Evolutionary conservation across 805 yeast genomes (phyloP), one percentile per base, ranked within the genome.

Genomic region (Metschnikowia lachancei): DNA sequence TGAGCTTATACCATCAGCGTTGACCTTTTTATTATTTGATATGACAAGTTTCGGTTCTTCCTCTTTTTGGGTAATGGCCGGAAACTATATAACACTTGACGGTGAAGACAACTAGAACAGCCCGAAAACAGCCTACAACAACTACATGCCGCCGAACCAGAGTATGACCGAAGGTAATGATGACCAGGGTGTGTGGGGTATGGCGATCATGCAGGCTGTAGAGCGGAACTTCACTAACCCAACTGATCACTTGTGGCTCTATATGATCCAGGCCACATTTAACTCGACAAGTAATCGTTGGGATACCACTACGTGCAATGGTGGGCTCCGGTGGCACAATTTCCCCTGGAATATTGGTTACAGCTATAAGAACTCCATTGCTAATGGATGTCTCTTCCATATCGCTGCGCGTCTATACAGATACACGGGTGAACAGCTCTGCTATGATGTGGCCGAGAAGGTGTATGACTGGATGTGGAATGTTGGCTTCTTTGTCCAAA

Each of bases 151-250:
- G 8, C 52, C 65, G n/a, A 74, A 74, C 52, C 77, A 71, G 55
- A 65, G 76, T 12, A 59, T 73, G 63, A 65, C 73, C 17, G 78
- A 74, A 53, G 78, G 78, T 52, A 74, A 74, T 53, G 78, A 74
- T 65, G 78, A 74, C 61, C 78, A 74, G 59, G 78, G 77, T 44
- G 76, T 74, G n/a, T 74, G 78, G 78, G 77, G 75, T 1, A 58
- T 74, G 65, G 67, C 77, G 6, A 61, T 70, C 38, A 66, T 74
- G 68, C 67, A 69, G 52, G 78, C 78, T 6, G 76, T 69, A 17
- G 78, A 74, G 53, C 60, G 74, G 42, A 71, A 71, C 55, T 72
- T 55, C 52, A 52, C 59, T 39, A 43, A 51, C 39, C 74, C 75
- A 4, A 49, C 47, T 2, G 69, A 69, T 46, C 59, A 61, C 26